Evolutionary conservation across 1,284 basidiomycete species (phyloP).

Genomic region (Anthracocystis walkeri): DNA sequence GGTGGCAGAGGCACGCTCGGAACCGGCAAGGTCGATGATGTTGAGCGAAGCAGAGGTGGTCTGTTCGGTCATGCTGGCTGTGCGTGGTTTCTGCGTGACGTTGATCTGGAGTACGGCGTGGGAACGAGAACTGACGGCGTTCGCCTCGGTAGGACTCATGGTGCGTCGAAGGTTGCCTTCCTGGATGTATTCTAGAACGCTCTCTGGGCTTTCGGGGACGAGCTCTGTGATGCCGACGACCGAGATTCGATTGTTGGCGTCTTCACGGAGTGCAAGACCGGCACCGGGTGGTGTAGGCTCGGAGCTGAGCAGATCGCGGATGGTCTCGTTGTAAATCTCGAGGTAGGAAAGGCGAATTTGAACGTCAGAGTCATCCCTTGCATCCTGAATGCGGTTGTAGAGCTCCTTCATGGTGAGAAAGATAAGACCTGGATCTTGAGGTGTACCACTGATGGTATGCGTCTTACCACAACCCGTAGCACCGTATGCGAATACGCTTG

Average conservation of each 20-base stretch:
- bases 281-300: conserved; percentile 64
- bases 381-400: conserved; percentile 64
- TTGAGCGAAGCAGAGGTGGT: conserved; percentile 67
- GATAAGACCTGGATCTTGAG: conserved; percentile 67
- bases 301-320: conserved; percentile 65
- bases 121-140: conserved; percentile 66
- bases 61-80: conserved; percentile 63
- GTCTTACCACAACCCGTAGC: conserved; percentile 69
- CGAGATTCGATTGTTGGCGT: conserved; percentile 65
- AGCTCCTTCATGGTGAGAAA: conserved; percentile 69
- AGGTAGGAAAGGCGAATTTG: conserved; percentile 67
- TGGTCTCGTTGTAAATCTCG: conserved; percentile 69
- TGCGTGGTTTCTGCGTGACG: conserved; percentile 66
- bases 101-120: conserved; percentile 69
- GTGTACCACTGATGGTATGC: conserved; percentile 67
- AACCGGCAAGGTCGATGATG: conserved; percentile 69
- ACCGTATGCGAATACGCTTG: conserved; percentile 69
- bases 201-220: conserved; percentile 61
- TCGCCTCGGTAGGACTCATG: conserved; percentile 68
- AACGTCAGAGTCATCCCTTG: conserved; percentile 60
- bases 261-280: conserved; percentile 65
- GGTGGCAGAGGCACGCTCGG: conserved; percentile 67
- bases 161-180: conserved; percentile 67
- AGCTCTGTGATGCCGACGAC: conserved; percentile 69
- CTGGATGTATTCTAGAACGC: conserved; percentile 65